Base-by-base conservation (phyloP, 2,329 filamentous ascomycete genomes). In the Microdochium nivale region DNA sequence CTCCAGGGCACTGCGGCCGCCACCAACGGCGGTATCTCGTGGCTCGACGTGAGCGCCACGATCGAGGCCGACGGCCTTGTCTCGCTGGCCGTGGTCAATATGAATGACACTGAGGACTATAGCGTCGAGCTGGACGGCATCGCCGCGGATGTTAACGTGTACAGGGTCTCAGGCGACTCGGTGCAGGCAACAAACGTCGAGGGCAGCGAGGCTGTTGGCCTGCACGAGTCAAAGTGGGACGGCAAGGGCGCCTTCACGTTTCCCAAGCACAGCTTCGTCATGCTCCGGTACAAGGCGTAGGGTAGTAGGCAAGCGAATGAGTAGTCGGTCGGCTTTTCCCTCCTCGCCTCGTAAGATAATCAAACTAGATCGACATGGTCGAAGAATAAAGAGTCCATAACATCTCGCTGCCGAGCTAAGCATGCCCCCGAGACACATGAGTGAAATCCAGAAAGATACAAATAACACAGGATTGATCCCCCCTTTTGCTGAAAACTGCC, bases 11-110 rank as follows among this genome's bases (percentile, higher is more conserved):
- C 81, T 2, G 76, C 87, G 55, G 19, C 14, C 16, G 40, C 40
- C 3, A 44, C 40, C n/a, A 82, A 87, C 58, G 78, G 79, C 13
- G 65, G 69, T 40, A 85, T 84, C 7, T 84, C 87, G 8, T 90
- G 79, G 72, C 65, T 89, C 52, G 86, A 88, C 62, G 83, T 84
- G 25, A 84, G 82, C 56, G 85, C 83, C 2, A 71, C 76, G 2
- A 58, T 84, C 4, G 73, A 76, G 47, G 75, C 72, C 33, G 81
- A 74, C 25, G 86, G 86, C 0, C 77, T 72, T 50, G 73, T 86
- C 1, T 86, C 75, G 56, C 59, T 92, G 56, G 86, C 79, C 2
- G 87, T 91, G 1, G 86, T 90, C 16, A 94, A 94, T 63, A 77
- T 89, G 27, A 74, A 77, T 54, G 81, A 86, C 55, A 74, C 76